Base-by-base conservation (phyloP, 257 asterid species). In the Coffea eugenioides region DNA sequence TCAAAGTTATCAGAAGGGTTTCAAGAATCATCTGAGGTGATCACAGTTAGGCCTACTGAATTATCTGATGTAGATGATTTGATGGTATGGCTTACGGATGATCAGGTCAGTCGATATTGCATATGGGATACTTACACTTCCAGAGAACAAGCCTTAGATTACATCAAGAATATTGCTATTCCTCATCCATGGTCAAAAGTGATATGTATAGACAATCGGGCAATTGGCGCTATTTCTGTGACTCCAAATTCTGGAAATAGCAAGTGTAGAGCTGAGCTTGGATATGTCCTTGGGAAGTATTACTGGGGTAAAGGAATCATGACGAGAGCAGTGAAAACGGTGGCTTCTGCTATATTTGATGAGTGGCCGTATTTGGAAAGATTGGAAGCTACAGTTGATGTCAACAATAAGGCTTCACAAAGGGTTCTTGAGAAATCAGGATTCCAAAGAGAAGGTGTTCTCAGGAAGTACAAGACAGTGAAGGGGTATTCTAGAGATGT, bases 1-100 rank as follows among this genome's bases (percentile, higher is more conserved):
- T 14, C 69, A 5, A 69, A 75, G 82, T 73, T 67, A 68, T 48
- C 31, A 49, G 80, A 77, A 27, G 45, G 12, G 14, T 8, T 48
- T 48, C 51, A 77, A 23, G 84, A 84, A 67, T 54, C 36, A 64
- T 45, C 76, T 12, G 79, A 72, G 27, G 83, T 89, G 52, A 86
- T 82, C 66, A 79, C 79, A 45, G 43, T 89, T 0, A 82, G 95
- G 66, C 80, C 73, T 1, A 66, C 89, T 34, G 73, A 82, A 57
- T 46, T 78, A 1, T 83, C 90, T 0, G 91, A 92, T 70, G 65
- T 68, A 8, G 92, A 90, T 78, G 90, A 87, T 81, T 81, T 90
- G 86, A 89, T 92, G 97, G 80, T 73, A 36, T 92, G 95, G 92
- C 89, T 81, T 18, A 65, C 84, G 20, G 93, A 90, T 80, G 94